Percentiles rank a stretch among this genome's conserved stretches.
phyloP scores from a whole-genome alignment of 2,329 filamentous ascomycete species.

The Boeremia lycopersici region DNA sequence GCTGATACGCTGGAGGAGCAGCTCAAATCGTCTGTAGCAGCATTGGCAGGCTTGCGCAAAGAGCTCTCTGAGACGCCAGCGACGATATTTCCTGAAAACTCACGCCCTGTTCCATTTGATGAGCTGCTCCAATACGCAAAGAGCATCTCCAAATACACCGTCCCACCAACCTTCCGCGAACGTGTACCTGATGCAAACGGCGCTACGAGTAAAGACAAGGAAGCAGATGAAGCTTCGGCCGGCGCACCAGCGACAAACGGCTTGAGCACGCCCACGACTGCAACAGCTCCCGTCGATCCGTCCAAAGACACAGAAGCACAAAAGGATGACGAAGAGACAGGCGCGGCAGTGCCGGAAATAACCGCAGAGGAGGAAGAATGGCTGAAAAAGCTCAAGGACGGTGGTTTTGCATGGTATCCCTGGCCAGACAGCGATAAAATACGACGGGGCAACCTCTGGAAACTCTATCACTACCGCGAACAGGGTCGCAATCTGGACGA shows the following conservation, averaged over 20 bases:
- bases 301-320: constrained; percentile 28
- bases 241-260: constrained; percentile 36
- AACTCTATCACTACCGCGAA: constrained; percentile 32
- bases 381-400: constrained; percentile 40
- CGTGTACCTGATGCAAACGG: constrained; percentile 24
- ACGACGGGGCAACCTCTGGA: constrained; percentile 65
- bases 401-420: constrained; percentile 64
- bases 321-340: constrained; percentile 20
- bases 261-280: constrained; percentile 37
- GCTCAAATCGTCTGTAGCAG: constrained; percentile 71
- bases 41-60: constrained; percentile 74
- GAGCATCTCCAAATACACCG: constrained; percentile 78
- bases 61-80: constrained; percentile 66
- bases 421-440: constrained; percentile 78
- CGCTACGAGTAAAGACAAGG: constrained; percentile 25
- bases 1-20: constrained; percentile 71
- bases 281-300: constrained; percentile 27
- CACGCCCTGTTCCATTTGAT: constrained; percentile 65
- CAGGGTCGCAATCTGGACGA: constrained; percentile 26
- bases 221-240: constrained; percentile 28
- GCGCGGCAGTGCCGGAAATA: constrained; percentile 24
- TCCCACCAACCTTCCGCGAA: constrained; percentile 65
- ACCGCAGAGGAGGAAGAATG: constrained; percentile 43
- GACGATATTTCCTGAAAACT: constrained; percentile 48
- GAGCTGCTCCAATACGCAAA: constrained; percentile 79